Percentiles rank a stretch among this genome's conserved stretches.
phyloP scores from a whole-genome alignment of 306 rosid genomes.

The Begonia fuchsioides region DNA sequence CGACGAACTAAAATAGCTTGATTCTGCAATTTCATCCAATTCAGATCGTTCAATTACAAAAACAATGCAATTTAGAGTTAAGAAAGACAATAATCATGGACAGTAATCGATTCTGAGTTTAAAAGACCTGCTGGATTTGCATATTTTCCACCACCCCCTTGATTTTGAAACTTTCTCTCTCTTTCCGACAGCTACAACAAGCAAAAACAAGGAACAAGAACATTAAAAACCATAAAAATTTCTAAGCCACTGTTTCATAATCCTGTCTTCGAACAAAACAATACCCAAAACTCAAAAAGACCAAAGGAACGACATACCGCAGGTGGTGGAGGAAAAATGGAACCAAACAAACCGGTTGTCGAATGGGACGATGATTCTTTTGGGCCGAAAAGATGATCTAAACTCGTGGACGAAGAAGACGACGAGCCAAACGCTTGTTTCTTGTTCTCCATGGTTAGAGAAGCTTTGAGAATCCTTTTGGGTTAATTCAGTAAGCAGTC shows the following conservation, averaged over 20 bases:
- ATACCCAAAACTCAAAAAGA: constrained; percentile 2
- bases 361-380: constrained; percentile 31
- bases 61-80: background rate
- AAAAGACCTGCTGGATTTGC: constrained; percentile 16
- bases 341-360: constrained; percentile 29
- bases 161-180: constrained; percentile 12
- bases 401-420: constrained; percentile 24
- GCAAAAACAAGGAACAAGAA: background rate
- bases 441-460: constrained; percentile 35
- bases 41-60: background rate
- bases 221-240: too few relatives aligned
- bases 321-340: constrained; percentile 57
- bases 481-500: constrained; percentile 3
- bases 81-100: background rate
- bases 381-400: constrained; percentile 73
- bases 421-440: constrained; percentile 26
- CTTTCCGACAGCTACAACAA: constrained; percentile 20
- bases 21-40: constrained; percentile 29
- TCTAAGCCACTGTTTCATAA: too few relatives aligned
- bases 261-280: background rate
- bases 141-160: constrained; percentile 7
- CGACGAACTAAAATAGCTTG: constrained; percentile 56
- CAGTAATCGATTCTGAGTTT: too few relatives aligned
- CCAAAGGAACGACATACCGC: constrained; percentile 25
- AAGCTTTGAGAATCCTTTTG: constrained; percentile 21